Percentiles rank a stretch among this genome's conserved stretches.
Evolutionary conservation across 805 yeast genomes (phyloP).

Genomic region (Candida anglica): DNA sequence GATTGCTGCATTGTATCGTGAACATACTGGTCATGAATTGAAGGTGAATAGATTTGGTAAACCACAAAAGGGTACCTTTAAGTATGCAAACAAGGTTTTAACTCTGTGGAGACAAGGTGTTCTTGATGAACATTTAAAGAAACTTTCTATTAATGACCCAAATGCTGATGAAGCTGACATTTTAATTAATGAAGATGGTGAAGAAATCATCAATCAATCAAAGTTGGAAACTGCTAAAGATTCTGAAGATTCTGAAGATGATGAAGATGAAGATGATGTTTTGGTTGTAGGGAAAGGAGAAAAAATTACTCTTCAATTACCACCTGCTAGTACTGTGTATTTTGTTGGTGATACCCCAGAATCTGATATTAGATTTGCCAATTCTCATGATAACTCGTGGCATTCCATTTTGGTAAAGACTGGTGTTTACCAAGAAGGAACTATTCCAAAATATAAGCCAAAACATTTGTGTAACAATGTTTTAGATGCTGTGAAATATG

Average conservation of each 20-base stretch:
- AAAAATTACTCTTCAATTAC: slow-evolving; percentile 51
- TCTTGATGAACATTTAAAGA: slow-evolving; percentile 67
- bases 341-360: slow-evolving; percentile 91
- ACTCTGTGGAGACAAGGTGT: slow-evolving; percentile 76
- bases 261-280: slow-evolving; percentile 34
- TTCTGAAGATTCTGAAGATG: slow-evolving; percentile 5
- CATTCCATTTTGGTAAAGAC: slow-evolving; percentile 80
- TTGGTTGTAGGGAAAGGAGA: slow-evolving; percentile 35
- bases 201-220: slow-evolving; percentile 40
- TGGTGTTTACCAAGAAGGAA: slow-evolving; percentile 81
- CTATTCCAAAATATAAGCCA: slow-evolving; percentile 75
- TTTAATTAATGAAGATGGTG: slow-evolving; percentile 40
- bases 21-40: slow-evolving; percentile 78
- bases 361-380: slow-evolving; percentile 83
- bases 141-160: slow-evolving; percentile 40
- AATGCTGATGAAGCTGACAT: slow-evolving; percentile 39
- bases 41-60: slow-evolving; percentile 84
- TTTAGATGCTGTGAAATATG: slow-evolving; percentile 74
- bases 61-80: slow-evolving; percentile 84
- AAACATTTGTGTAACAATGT: slow-evolving; percentile 71
- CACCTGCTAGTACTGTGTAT: slow-evolving; percentile 82
- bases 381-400: slow-evolving; percentile 83
- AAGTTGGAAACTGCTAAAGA: slow-evolving; percentile 28
- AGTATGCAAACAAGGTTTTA: slow-evolving; percentile 75
- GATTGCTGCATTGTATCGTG: slow-evolving; percentile 78